Evolutionary conservation across 2,329 filamentous ascomycete genomes (phyloP), one percentile per base, ranked within the genome.

Genomic region (Pseudonectria foliicola): DNA sequence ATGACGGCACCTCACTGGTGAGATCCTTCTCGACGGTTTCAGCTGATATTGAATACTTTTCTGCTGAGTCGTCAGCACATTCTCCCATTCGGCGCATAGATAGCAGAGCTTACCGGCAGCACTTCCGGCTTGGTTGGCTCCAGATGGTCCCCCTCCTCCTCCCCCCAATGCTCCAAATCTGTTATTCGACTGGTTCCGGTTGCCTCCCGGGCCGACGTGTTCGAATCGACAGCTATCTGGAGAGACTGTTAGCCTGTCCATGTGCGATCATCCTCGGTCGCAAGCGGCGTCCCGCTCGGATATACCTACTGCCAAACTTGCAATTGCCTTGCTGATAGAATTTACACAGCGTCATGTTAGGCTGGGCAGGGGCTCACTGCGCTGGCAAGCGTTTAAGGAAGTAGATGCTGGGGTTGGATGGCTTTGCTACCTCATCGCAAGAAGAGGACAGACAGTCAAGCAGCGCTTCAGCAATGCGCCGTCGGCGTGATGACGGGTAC

Each of bases 1-100:
- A 96, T 68, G 76, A 64, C 13, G 90, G 90, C 7, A 74, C 72
- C 40, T 92, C 85, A 14, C 70, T 68, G 1, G 70, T 75, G 29
- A 93, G 67, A 53, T 93, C 87, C 34, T 63, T 62, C 40, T 71
- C 70, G 48, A 93, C 81, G 3, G 62, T 63, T 0, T 75, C 74
- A 27, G 63, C 61, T n/a, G 63, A 73, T 27, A 88, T 59, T 29
- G 61, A 68, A 54, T 77, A 76, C 4, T 65, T 61, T 7, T 55
- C 52, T 54, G 31, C 25, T 10, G 21, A 32, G 4, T 26, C 27
- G 47, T 53, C 16, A 53, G 40, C 29, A 24, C 14, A 29, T 16
- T 15, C 18, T 15, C 31, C 10, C 23, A 10, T 14, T 30, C 24
- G n/a, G 24, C 12, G 27, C 13, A 12, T 10, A 18, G 27, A 23